Base-by-base conservation (phyloP, 2,329 filamentous ascomycete species). In the Fusarium annulatum region DNA sequence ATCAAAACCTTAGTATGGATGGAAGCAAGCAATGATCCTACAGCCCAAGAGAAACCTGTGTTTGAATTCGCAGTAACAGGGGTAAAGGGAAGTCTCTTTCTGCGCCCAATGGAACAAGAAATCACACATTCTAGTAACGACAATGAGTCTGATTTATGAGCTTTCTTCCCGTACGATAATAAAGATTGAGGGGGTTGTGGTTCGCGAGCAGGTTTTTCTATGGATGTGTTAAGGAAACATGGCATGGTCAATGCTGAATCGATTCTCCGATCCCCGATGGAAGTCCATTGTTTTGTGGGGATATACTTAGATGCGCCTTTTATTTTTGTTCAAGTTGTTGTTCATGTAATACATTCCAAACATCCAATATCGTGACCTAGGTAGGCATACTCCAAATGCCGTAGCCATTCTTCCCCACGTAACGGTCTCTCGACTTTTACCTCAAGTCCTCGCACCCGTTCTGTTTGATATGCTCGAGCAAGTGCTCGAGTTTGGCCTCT, bases 171-270 rank as follows among this genome's bases (percentile, higher is more conserved):
- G 10, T 28, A 28, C 45, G 45, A 49, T 18, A n/a, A 18, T 49
- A 65, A 74, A 48, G 34, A 23, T 42, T 56, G 67, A 30, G 61
- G 59, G 59, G 58, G 68, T n/a, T 59, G 21, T 56, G 48, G 39
- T 61, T 71, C 36, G 33, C 21, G 58, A 43, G 69, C 64, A 74
- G 65, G 69, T 70, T 74, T 73, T 69, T 65, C 48, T 61, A 61
- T 46, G 28, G 28, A 30, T 30, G 62, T 46, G 30, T 68, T 18
- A 48, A 45, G 23, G 28, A 52, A 67, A 71, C 67, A 61, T 74
- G 71, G 67, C 67, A 55, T 68, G 71, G 67, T 45, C 53, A 58
- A 64, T 56, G 55, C 41, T 49, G 49, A 53, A 71, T 45, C n/a
- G 26, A 57, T 36, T 43, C 63, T 64, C 53, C 43, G 56, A 71